phyloP scores from a whole-genome alignment of 1,284 basidiomycete genomes.

The Ustilago shanxiensis region DNA sequence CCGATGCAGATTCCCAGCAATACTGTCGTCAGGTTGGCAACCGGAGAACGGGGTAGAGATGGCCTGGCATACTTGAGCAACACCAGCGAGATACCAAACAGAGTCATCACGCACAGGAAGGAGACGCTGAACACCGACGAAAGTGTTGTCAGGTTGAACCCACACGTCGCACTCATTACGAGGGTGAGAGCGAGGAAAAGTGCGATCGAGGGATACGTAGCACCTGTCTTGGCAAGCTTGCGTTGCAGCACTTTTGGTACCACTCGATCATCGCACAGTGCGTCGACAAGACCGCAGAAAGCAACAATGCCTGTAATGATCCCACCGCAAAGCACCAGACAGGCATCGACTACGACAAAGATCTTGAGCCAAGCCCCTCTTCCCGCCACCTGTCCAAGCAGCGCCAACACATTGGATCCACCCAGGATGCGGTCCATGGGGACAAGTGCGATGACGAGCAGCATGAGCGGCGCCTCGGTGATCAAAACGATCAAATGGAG shows the following conservation, averaged over 20 bases:
- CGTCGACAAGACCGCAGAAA: slow-evolving; percentile 43
- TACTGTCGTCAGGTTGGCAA: slow-evolving; percentile 72
- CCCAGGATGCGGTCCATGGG: slow-evolving; percentile 39
- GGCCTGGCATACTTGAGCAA: slow-evolving; percentile 78
- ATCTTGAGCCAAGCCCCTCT: slow-evolving; percentile 50
- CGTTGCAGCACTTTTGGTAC: slow-evolving; percentile 75
- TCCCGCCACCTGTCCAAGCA: slow-evolving; percentile 35
- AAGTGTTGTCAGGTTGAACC: slow-evolving; percentile 72
- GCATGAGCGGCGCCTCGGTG: slow-evolving; percentile 56
- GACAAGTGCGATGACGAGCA: slow-evolving; percentile 49
- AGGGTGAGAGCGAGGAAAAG: slow-evolving; percentile 74
- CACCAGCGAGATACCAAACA: slow-evolving; percentile 77
- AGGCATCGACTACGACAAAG: slow-evolving; percentile 56
- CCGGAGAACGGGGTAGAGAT: slow-evolving; percentile 73
- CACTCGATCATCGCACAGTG: slow-evolving; percentile 73
- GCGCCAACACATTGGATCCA: slow-evolving; percentile 50
- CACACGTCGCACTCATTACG: slow-evolving; percentile 76
- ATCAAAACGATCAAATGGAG: slow-evolving; percentile 47
- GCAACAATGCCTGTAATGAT: slow-evolving; percentile 57
- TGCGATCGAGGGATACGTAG: slow-evolving; percentile 75
- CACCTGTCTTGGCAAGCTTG: slow-evolving; percentile 73
- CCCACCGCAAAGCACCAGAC: slow-evolving; percentile 56
- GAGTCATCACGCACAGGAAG: slow-evolving; percentile 77
- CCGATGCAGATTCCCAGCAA: slow-evolving; percentile 75
- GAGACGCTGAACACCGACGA: slow-evolving; percentile 71